Conservation (phyloP, 495 filamentous ascomycete genomes). For the Neurospora sp. region DNA sequence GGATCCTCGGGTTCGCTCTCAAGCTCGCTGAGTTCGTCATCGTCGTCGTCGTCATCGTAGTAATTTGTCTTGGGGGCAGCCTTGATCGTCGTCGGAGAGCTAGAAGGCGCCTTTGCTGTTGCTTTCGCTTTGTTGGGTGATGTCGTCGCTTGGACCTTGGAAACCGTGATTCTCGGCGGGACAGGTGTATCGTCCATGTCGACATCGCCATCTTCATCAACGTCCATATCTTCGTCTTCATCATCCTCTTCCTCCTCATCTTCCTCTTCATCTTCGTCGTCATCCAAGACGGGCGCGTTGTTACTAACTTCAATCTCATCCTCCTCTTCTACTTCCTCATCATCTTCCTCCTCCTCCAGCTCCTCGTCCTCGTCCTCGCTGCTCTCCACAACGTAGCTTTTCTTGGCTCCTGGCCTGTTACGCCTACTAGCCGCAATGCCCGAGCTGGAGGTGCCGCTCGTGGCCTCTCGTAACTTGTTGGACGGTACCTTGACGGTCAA, state of each 20-base stretch:
- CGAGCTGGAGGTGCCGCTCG: conserved; percentile 44
- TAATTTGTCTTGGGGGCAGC: conserved; percentile 26
- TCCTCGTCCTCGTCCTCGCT: conserved; percentile 43
- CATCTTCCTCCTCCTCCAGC: conserved; percentile 33
- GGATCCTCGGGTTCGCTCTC: conserved; percentile 36
- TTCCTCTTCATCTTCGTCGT: conserved; percentile 17
- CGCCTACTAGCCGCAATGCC: conserved; percentile 53
- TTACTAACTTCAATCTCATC: conserved; percentile 32
- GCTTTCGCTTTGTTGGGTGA: conserved; percentile 12
- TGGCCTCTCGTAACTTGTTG: conserved; percentile 72
- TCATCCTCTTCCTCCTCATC: conserved; percentile 17
- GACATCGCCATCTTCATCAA: conserved; percentile 38
- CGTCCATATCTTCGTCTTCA: conserved; percentile 33
- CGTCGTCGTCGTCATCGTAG: conserved; percentile 34
- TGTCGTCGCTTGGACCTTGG: conserved; percentile 22
- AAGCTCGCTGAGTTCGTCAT: conserved; percentile 37
- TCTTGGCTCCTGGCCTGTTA: conserved; percentile 49
- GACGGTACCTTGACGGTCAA: conserved; percentile 79
- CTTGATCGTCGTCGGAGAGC: conserved; percentile 3
- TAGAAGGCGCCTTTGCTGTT: conserved; percentile 3
- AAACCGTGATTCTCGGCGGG: conserved; percentile 32
- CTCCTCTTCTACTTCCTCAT: conserved; percentile 21
- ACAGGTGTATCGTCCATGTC: conserved; percentile 33
- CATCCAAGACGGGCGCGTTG: conserved; percentile 22
- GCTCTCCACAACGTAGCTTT: conserved; percentile 57